Conservation (phyloP, 371 early-diverging fungal genomes). For the Actinomortierella ambigua region DNA sequence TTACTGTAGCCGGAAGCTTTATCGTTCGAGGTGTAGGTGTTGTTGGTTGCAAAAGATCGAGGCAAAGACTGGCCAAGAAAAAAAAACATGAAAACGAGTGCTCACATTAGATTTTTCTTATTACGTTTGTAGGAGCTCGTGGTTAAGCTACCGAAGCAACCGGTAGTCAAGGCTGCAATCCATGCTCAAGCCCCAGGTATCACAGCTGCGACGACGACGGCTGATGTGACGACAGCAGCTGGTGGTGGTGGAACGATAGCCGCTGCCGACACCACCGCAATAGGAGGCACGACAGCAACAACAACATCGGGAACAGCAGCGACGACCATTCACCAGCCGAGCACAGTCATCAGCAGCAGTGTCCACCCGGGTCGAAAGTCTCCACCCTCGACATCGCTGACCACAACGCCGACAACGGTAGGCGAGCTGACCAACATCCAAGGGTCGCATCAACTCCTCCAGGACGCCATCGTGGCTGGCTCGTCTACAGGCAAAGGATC, state of each 20-base stretch:
- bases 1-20: slow-evolving; percentile 34
- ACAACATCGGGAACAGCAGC: slow-evolving; percentile 8
- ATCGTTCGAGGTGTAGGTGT: slow-evolving; percentile 40
- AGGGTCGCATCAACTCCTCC: slow-evolving; percentile 5
- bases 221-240: too few species aligned
- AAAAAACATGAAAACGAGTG: too few species aligned
- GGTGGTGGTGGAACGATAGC: too few species aligned
- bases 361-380: too few species aligned
- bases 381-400: too few species aligned
- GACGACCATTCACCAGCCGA: slow-evolving; percentile 1
- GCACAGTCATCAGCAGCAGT: too few species aligned
- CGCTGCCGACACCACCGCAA: neutral
- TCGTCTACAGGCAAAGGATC: neutral
- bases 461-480: neutral
- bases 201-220: neutral
- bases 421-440: slow-evolving; percentile 1
- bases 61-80: neutral
- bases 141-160: slow-evolving; percentile 33
- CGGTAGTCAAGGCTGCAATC: slow-evolving; percentile 36
- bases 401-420: too few species aligned
- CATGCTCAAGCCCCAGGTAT: slow-evolving; percentile 24
- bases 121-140: slow-evolving; percentile 22
- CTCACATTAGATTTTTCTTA: too few species aligned
- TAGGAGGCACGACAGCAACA: neutral
- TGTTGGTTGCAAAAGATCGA: neutral